Evolutionary conservation across 352 stramenopile genomes (phyloP), one percentile per base, ranked within the genome.

Genomic region (Globisporangium lucens): DNA sequence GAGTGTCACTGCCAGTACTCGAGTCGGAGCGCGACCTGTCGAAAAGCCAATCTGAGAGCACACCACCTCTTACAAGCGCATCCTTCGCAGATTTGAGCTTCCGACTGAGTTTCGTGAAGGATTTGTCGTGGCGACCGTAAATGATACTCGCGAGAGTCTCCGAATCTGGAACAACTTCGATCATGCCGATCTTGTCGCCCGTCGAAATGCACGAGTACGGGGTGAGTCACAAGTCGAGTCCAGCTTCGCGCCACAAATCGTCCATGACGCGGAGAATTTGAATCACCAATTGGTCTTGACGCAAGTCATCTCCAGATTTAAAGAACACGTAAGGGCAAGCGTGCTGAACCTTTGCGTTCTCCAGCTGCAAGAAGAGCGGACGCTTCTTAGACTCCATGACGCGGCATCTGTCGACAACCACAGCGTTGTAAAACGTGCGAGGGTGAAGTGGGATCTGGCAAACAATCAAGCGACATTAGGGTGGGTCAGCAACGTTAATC

Each of bases 341-440:
- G 58, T 91, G 81, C 47, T 89, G 72, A 0, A 77, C 66, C 56
- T 93, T 93, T 9, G 80, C 75, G 29, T 82, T 91, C 62, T 91
- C 74, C 12, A 98, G 88, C 27, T 91, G 87, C 15, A 98, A 75
- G 63, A 93, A 90, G 0, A 98, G 79, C 9, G 94, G 94, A 4
- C 90, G 79, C 70, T 98, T 98, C 71, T 98, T 98, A 20, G 83
- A 97, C 67, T 95, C 92, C 94, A 98, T 98, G 38, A 98, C 93
- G 15, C 85, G 79, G 68, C 91, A 98, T 61, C 89, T 89, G 3
- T 89, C 75, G 5, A 93, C 71, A 49, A 94, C 82, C 33, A 98
- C 77, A 0, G 62, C 69, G 30, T 66, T 91, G 71, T 89, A 96
- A 64, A 91, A 95, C 17, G 91, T 87, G 35, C 84, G 77, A 13